Percentiles rank a stretch among this genome's conserved stretches.
Evolutionary conservation across 1,139 yeast genomes (phyloP).

Genomic region (Candida neerlandica): DNA sequence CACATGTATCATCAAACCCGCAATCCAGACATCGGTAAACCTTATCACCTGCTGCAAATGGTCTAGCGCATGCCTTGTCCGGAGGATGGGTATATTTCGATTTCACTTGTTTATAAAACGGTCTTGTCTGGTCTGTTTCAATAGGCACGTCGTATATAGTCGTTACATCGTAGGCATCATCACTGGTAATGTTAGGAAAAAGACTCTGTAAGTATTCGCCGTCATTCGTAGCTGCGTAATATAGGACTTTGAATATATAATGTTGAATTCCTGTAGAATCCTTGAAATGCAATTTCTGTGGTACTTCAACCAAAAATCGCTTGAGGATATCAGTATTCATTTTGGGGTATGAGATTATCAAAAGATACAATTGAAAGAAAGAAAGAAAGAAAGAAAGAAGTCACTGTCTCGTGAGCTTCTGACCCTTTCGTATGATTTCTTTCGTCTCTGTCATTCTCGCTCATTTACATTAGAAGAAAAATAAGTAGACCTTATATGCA

Average conservation of each 20-base stretch:
- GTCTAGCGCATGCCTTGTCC: slow-evolving; percentile 61
- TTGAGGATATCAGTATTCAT: slow-evolving; percentile 26
- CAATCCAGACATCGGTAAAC: slow-evolving; percentile 67
- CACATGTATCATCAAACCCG: slow-evolving; percentile 76
- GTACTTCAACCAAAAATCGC: slow-evolving; percentile 32
- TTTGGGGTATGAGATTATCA: not conserved
- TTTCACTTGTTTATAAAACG: slow-evolving; percentile 16
- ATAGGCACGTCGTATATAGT: slow-evolving; percentile 18
- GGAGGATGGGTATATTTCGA: slow-evolving; percentile 27
- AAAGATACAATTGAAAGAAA: not conserved
- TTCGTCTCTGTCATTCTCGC: not conserved
- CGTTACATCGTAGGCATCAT: slow-evolving; percentile 20
- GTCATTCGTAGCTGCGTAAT: slow-evolving; percentile 33
- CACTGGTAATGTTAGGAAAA: slow-evolving; percentile 28
- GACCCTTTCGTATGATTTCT: not conserved
- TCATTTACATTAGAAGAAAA: too few species aligned
- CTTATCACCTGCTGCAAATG: slow-evolving; percentile 60
- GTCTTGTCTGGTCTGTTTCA: slow-evolving; percentile 8
- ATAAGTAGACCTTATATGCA: too few species aligned
- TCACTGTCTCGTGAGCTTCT: not conserved
- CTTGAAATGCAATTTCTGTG: slow-evolving; percentile 22
- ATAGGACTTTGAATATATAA: slow-evolving; percentile 30
- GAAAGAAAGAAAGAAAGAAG: too few species aligned
- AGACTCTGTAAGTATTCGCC: slow-evolving; percentile 29
- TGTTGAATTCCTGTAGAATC: slow-evolving; percentile 19